phyloP scores from a whole-genome alignment of 2,329 filamentous ascomycete genomes.

The Colletotrichum abscissum region DNA sequence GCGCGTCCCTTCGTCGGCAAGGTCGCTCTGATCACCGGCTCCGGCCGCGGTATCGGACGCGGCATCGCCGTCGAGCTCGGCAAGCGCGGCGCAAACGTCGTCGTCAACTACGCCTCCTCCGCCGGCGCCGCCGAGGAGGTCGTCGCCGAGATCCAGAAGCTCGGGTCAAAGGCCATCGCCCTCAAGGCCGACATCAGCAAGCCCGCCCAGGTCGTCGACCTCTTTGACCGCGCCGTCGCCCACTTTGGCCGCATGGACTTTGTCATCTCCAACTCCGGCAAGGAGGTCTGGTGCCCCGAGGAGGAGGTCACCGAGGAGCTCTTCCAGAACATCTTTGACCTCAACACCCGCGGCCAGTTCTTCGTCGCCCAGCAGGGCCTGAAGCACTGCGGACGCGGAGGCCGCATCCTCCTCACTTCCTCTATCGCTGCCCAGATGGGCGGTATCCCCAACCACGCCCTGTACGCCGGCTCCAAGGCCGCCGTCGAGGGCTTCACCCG shows the following conservation, averaged over 20 bases:
- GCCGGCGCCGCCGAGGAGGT: conserved; percentile 65
- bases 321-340: conserved; percentile 77
- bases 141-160: conserved; percentile 63
- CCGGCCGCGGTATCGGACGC: conserved; percentile 73
- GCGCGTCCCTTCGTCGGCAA: conserved; percentile 59
- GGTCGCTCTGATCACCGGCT: conserved; percentile 72
- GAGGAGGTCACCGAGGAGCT: conserved; percentile 77
- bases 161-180: conserved; percentile 67
- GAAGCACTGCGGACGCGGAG: conserved; percentile 76
- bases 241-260: conserved; percentile 79
- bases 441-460: conserved; percentile 75
- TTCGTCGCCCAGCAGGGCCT: conserved; percentile 82
- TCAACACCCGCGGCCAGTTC: conserved; percentile 79
- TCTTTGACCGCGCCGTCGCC: conserved; percentile 73
- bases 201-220: conserved; percentile 66
- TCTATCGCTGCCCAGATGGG: conserved; percentile 75
- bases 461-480: conserved; percentile 79
- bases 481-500: conserved; percentile 80
- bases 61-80: conserved; percentile 76
- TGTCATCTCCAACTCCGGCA: conserved; percentile 78
- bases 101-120: conserved; percentile 75
- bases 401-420: conserved; percentile 78
- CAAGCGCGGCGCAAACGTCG: conserved; percentile 71
- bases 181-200: conserved; percentile 75
- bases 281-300: conserved; percentile 77